Conservation (phyloP, 495 filamentous ascomycete genomes). For the Penicillium paradoxum region DNA sequence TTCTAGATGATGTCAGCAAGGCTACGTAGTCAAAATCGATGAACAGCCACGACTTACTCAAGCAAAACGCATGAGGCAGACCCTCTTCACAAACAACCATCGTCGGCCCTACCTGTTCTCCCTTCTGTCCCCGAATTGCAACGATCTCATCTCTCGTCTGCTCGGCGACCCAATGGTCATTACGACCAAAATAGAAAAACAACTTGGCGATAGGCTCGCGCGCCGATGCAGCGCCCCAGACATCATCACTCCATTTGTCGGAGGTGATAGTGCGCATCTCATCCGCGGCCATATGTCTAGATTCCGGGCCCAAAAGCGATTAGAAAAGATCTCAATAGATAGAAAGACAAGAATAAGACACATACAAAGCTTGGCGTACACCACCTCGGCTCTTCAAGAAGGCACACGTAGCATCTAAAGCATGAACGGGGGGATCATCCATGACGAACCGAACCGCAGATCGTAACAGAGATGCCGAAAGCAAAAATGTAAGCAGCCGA, state of each 20-base stretch:
- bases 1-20: conserved; percentile 31
- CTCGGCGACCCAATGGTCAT: conserved; percentile 81
- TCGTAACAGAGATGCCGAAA: conserved; percentile 40
- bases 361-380: conserved; percentile 66
- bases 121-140: conserved; percentile 35
- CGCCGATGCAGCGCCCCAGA: conserved; percentile 62
- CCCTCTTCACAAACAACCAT: conserved; percentile 71
- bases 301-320: neutral
- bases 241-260: conserved; percentile 72
- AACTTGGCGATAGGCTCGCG: conserved; percentile 51
- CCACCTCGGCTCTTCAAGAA: conserved; percentile 61
- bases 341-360: conserved; percentile 11
- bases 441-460: conserved; percentile 44
- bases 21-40: neutral
- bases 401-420: conserved; percentile 52
- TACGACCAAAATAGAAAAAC: conserved; percentile 72
- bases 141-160: conserved; percentile 72
- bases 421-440: conserved; percentile 48
- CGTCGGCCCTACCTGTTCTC: conserved; percentile 47
- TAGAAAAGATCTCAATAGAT: neutral
- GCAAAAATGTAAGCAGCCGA: conserved; percentile 38
- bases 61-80: conserved; percentile 77
- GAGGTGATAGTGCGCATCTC: conserved; percentile 73
- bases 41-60: conserved; percentile 49
- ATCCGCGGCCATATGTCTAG: conserved; percentile 59